Conservation (phyloP, 805 yeast genomes). For the Lipomyces starkeyi region DNA sequence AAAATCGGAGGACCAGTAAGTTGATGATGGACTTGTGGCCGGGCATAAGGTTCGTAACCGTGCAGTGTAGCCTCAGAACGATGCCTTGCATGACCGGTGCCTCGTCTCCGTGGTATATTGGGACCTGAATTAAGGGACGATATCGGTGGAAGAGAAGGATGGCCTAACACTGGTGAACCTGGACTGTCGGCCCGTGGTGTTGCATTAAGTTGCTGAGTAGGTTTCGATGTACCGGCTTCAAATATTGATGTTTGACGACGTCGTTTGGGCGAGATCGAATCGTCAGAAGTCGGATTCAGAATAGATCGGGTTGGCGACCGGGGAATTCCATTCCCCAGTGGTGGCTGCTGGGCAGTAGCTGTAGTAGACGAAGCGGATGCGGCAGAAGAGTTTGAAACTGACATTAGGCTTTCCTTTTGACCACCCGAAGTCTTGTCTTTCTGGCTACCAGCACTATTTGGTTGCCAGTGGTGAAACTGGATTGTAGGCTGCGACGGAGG, state of each 20-base stretch:
- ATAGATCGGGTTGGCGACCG: constrained; percentile 33
- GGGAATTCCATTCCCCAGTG: constrained; percentile 27
- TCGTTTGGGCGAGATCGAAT: constrained; percentile 29
- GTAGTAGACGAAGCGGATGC: background rate
- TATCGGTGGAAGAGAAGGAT: constrained; percentile 31
- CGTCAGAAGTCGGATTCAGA: constrained; percentile 24
- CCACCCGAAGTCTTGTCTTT: constrained; percentile 13
- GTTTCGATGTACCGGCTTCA: constrained; percentile 23
- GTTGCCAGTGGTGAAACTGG: constrained; percentile 38
- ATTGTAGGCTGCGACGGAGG: constrained; percentile 28
- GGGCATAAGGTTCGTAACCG: constrained; percentile 37
- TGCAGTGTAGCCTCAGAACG: constrained; percentile 38
- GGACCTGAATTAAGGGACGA: constrained; percentile 22
- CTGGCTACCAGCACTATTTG: constrained; percentile 14
- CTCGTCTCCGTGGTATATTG: constrained; percentile 30
- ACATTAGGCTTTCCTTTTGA: constrained; percentile 11
- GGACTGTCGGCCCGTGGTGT: constrained; percentile 4
- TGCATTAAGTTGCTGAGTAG: constrained; percentile 22
- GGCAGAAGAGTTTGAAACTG: background rate
- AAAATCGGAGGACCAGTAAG: constrained; percentile 17
- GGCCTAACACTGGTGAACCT: constrained; percentile 7
- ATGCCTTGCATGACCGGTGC: constrained; percentile 36
- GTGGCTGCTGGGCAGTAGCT: constrained; percentile 12
- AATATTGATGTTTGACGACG: constrained; percentile 26
- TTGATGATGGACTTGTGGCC: constrained; percentile 19